These are phyloP conservation scores for Rhodotorula diobovata DNA, from an alignment of 768 basidiomycete genomes.

Conservation along the genomic window DNA sequence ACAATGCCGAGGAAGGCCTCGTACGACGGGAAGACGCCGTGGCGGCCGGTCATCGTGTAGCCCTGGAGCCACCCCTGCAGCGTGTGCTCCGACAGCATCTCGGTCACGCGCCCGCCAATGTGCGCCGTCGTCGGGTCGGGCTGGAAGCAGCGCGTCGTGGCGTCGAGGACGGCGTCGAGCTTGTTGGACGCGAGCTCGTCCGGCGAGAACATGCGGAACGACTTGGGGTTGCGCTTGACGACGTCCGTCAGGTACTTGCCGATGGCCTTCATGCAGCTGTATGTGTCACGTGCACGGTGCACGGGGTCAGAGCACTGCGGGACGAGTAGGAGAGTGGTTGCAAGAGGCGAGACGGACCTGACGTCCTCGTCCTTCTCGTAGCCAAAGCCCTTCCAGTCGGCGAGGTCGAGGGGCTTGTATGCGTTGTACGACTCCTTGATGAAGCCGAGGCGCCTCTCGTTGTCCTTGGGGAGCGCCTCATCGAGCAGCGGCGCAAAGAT, in stretches of 20 bases:
- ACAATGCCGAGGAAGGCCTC: constrained; percentile 88
- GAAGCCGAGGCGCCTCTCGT: constrained; percentile 37
- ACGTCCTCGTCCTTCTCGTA: constrained; percentile 57
- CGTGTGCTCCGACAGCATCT: constrained; percentile 77
- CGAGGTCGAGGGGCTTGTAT: constrained; percentile 60
- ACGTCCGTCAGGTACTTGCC: constrained; percentile 49
- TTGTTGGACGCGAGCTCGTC: constrained; percentile 52
- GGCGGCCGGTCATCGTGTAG: constrained; percentile 76
- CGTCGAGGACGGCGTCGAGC: constrained; percentile 71
- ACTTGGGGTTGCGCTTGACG: constrained; percentile 60
- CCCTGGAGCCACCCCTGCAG: constrained; percentile 80
- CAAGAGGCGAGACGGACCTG: constrained; percentile 1
- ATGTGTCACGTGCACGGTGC: rapidly evolving
- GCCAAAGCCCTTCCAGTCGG: constrained; percentile 61
- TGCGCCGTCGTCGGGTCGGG: constrained; percentile 65
- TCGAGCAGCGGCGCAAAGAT: constrained; percentile 25
- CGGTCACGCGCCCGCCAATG: constrained; percentile 71
- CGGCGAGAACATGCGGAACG: constrained; percentile 85
- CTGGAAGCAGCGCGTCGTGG: constrained; percentile 60
- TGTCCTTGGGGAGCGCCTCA: constrained; percentile 34
- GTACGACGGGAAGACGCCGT: constrained; percentile 78
- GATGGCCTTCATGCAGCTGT: constrained; percentile 44
- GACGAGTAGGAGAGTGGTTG: no score
- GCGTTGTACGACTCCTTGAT: constrained; percentile 53
- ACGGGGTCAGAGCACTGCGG: no score